Conservation (phyloP, 345 rosid species). For the Durio zibethinus region DNA sequence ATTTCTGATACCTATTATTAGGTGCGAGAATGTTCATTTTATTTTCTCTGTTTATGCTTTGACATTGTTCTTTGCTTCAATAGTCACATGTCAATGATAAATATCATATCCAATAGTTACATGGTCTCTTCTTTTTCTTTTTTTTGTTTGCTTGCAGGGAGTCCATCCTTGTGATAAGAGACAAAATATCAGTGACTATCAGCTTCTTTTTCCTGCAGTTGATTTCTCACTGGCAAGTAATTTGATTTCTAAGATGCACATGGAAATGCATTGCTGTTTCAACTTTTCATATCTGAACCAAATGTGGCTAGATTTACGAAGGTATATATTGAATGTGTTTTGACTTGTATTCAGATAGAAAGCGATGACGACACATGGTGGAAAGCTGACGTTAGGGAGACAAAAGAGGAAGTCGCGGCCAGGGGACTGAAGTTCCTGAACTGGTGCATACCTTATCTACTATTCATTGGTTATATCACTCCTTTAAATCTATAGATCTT, state of each 20-base stretch:
- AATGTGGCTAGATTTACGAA: conserved; percentile 7
- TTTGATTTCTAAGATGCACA: conserved; percentile 29
- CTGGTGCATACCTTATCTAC: conserved; percentile 44
- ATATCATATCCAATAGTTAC: neutral
- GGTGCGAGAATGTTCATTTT: neutral
- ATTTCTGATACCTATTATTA: neutral
- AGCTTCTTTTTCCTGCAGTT: conserved; percentile 83
- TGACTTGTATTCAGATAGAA: conserved; percentile 55
- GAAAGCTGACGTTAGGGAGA: conserved; percentile 85
- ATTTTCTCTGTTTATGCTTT: neutral
- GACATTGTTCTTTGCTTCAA: neutral
- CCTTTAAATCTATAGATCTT: neutral
- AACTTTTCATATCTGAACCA: conserved; percentile 15
- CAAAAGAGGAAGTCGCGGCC: conserved; percentile 64
- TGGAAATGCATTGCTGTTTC: conserved; percentile 13
- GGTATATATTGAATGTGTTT: conserved; percentile 21
- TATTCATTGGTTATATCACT: neutral
- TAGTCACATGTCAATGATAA: too few species aligned
- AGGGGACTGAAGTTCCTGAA: conserved; percentile 76
- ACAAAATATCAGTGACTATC: conserved; percentile 56
- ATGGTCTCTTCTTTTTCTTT: neutral
- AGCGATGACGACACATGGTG: conserved; percentile 71
- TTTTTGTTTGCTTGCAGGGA: conserved; percentile 50
- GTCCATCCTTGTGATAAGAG: conserved; percentile 27
- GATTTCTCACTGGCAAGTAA: conserved; percentile 90